Base-by-base conservation (phyloP, 2,329 filamentous ascomycete genomes). In the Lecanicillium sp. region DNA sequence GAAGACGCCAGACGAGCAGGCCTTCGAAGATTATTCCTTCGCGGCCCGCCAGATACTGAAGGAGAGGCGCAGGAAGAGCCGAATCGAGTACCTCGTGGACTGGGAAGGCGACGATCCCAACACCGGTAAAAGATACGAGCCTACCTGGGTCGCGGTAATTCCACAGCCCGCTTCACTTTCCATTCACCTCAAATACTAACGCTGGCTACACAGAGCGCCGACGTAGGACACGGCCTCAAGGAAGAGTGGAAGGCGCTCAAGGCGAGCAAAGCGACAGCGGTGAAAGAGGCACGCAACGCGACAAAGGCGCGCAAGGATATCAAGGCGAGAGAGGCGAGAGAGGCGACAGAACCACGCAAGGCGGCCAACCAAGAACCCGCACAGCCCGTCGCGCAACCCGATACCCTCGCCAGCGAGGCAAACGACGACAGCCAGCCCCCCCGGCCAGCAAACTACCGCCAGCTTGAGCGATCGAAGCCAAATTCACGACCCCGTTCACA, bases 21-120 rank as follows among this genome's bases (percentile, higher is more conserved):
- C 53, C 42, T 36, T 36, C 21, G 37, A 56, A 32, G 56, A 59
- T 46, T 54, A 52, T 30, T 70, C 66, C 66, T 69, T 48, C 24
- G 52, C 40, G 11, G 65, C 70, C 50, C 58, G 52, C n/a, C 53
- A 52, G 10, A 67, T 71, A 23, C 44, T 70, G 39, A 58, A 63
- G 39, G 66, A 71, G 55, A 60, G 58, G 49, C 29, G 43, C 10
- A 43, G 52, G 30, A 55, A 55, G 5, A 59, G 57, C 23, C 50
- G 51, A 29, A 52, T 59, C 12, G 54, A 67, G 48, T 71, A 68
- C 37, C 52, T 68, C 15, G 62, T 71, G 12, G 62, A 68, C 48
- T 71, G 68, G 67, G 64, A 64, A 44, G n/a, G n/a, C 30, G 58
- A 62, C 51, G 55, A 65, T 43, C 21, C 43, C 19, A 44, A 50